phyloP scores from a whole-genome alignment of 139 green algal species.

The Asterochloris sp. region DNA sequence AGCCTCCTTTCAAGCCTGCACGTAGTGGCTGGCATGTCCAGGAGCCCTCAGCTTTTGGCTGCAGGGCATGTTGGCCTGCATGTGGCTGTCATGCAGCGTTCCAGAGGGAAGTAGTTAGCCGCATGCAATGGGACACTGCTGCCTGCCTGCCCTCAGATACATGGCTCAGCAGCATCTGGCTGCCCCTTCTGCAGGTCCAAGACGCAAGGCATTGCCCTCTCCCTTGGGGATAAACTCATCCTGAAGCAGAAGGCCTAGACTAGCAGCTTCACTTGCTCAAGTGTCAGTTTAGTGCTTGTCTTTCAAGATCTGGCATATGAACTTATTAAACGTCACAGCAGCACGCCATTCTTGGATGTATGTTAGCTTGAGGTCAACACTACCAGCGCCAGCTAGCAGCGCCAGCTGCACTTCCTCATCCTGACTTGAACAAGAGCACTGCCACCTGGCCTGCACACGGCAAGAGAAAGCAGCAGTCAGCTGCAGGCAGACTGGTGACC shows the following conservation, averaged over 20 bases:
- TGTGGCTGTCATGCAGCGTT: background rate
- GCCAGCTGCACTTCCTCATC: slow-evolving; percentile 49
- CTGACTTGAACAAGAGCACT: slow-evolving; percentile 95
- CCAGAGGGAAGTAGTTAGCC: background rate
- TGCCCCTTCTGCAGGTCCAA: slow-evolving; percentile 40
- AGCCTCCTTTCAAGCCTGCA: no score
- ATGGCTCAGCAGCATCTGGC: background rate
- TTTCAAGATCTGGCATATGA: background rate
- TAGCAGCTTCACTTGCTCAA: background rate
- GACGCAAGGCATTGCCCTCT: slow-evolving; percentile 87
- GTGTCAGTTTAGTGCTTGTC: background rate
- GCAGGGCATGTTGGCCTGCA: background rate
- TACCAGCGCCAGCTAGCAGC: no score
- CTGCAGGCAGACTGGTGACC: background rate
- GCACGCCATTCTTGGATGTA: no score
- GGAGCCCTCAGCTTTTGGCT: background rate
- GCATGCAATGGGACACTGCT: no score
- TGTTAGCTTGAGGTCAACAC: no score
- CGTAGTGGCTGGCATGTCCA: background rate
- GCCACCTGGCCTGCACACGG: slow-evolving; percentile 59
- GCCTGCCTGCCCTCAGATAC: background rate
- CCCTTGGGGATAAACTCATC: slow-evolving; percentile 98
- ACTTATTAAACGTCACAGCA: no score
- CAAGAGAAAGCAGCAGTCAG: background rate
- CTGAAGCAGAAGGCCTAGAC: slow-evolving; percentile 85